Evolutionary conservation across 2,329 filamentous ascomycete genomes (phyloP).

Genomic region (Fusarium musae): DNA sequence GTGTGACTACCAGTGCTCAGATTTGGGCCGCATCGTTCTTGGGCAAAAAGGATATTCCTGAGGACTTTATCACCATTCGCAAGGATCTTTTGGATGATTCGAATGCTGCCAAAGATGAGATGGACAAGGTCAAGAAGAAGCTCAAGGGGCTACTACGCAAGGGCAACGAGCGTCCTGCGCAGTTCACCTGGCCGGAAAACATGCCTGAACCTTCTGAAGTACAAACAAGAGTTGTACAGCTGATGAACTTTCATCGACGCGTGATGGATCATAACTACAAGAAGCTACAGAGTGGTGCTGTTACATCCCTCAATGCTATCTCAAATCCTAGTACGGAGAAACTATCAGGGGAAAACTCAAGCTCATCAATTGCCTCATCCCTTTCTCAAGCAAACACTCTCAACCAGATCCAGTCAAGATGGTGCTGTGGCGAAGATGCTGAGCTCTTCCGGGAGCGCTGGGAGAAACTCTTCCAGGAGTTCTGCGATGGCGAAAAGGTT

Average conservation of each 20-base stretch:
- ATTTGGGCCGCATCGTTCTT: conserved; percentile 94
- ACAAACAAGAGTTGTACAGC: conserved; percentile 87
- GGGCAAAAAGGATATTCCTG: conserved; percentile 83
- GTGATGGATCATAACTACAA: conserved; percentile 96
- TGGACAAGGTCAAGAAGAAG: conserved; percentile 99
- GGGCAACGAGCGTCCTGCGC: conserved; percentile 90
- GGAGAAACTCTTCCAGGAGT: conserved; percentile 98
- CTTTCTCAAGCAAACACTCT: conserved; percentile 71
- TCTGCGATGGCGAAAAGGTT: conserved; percentile 96
- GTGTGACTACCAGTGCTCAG: conserved; percentile 94
- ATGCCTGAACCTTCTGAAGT: conserved; percentile 96
- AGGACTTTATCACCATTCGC: conserved; percentile 88
- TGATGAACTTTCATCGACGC: conserved; percentile 96
- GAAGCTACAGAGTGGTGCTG: conserved; percentile 76
- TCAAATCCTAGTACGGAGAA: conserved; percentile 63
- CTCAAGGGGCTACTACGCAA: conserved; percentile 91
- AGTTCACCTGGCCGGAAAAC: conserved; percentile 98
- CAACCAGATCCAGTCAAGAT: conserved; percentile 83
- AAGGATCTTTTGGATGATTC: conserved; percentile 97
- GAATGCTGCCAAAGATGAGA: conserved; percentile 98
- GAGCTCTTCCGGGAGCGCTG: conserved; percentile 95
- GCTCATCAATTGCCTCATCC: conserved; percentile 58
- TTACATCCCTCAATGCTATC: conserved; percentile 70
- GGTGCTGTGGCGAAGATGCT: conserved; percentile 96
- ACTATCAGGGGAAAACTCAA: conserved; percentile 54